Evolutionary conservation across 768 basidiomycete genomes (phyloP).

Genomic region (Sporobolomyces phaffii): DNA sequence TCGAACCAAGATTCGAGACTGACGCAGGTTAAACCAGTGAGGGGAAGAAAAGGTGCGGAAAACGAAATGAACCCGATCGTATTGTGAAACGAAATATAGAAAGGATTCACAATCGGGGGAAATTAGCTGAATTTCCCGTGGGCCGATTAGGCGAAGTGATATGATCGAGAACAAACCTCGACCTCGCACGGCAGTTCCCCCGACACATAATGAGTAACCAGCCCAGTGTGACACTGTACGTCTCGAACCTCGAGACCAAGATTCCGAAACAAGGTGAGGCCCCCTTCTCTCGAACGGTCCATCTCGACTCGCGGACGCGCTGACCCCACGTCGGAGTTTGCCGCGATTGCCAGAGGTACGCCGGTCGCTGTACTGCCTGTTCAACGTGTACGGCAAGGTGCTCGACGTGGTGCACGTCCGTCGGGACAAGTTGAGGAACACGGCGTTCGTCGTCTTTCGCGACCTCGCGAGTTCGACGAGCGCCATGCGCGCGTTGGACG

Average conservation of each 20-base stretch:
- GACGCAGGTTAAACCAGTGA: too few species aligned
- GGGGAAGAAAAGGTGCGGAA: too few species aligned
- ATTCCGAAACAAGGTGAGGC: constrained; percentile 65
- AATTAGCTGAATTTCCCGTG: too few species aligned
- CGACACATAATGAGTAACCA: constrained; percentile 52
- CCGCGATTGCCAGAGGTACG: constrained; percentile 59
- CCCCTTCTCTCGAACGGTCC: neutral
- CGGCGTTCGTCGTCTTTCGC: constrained; percentile 91
- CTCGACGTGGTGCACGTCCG: constrained; percentile 90
- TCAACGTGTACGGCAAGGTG: constrained; percentile 86
- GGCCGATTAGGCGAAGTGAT: too few species aligned
- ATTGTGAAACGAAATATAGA: too few species aligned
- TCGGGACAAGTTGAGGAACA: constrained; percentile 75
- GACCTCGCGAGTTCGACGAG: constrained; percentile 86
- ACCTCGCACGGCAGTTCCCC: neutral
- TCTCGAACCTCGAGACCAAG: constrained; percentile 89
- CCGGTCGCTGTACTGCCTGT: constrained; percentile 73
- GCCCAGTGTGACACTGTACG: constrained; percentile 80
- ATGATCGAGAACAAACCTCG: too few species aligned
- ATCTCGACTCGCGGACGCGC: too few species aligned
- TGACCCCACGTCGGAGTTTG: neutral
- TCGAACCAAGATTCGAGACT: too few species aligned
- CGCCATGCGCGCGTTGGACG: constrained; percentile 86
- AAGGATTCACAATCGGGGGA: too few species aligned
- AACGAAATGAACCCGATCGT: too few species aligned